Percentiles rank a stretch among this genome's conserved stretches.
These are phyloP conservation scores for Apiotrichum laibachii DNA, from an alignment of 1,284 basidiomycete genomes.

Conservation along the genomic window DNA sequence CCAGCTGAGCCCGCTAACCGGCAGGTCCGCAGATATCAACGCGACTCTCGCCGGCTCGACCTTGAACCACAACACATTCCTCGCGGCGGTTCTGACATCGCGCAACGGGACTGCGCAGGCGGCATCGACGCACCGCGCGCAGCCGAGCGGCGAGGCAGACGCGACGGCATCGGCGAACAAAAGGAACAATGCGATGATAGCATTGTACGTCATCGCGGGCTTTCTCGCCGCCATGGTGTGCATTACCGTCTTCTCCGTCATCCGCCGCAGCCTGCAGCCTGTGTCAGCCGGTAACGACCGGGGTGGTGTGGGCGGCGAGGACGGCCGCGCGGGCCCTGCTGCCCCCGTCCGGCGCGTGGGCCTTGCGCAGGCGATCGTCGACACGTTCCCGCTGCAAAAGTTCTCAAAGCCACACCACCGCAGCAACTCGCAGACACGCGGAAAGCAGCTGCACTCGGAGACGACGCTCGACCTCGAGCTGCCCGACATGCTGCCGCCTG, in stretches of 20 bases:
- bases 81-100: conserved; percentile 66
- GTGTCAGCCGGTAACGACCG: neutral
- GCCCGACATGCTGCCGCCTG: conserved; percentile 3
- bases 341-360: conserved; percentile 59
- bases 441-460: neutral
- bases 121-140: conserved; percentile 20
- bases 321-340: conserved; percentile 18
- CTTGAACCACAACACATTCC: conserved; percentile 56
- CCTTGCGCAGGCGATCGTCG: conserved; percentile 81
- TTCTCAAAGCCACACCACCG: conserved; percentile 60
- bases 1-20: conserved; percentile 24
- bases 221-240: conserved; percentile 72
- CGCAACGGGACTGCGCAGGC: conserved; percentile 60
- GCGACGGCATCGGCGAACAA: conserved; percentile 3
- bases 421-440: too few relatives aligned
- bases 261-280: conserved; percentile 63
- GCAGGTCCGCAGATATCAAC: conserved; percentile 53
- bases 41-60: conserved; percentile 53
- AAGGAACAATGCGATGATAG: conserved; percentile 57
- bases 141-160: conserved; percentile 4
- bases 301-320: neutral
- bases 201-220: conserved; percentile 81
- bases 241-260: conserved; percentile 40
- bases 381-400: conserved; percentile 89
- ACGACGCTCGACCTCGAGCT: conserved; percentile 8